These are phyloP conservation scores for Penicillium decumbens DNA, from an alignment of 2,329 filamentous ascomycete species.

Conservation along the genomic window DNA sequence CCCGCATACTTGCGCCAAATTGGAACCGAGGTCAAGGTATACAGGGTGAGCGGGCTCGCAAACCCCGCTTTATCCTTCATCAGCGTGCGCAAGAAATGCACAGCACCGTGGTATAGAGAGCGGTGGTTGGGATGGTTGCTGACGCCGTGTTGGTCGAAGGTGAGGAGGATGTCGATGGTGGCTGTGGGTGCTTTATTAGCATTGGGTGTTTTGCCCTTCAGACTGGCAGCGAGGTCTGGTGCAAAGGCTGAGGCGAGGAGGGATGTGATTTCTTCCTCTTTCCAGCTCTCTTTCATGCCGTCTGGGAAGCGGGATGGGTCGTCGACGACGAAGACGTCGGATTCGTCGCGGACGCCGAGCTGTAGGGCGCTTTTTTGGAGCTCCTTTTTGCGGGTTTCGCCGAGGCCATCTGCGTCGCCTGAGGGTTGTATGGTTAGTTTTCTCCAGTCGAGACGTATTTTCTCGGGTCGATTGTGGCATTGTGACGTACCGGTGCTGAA, in stretches of 20 bases:
- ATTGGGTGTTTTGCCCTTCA: conserved; percentile 33
- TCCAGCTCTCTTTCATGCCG: conserved; percentile 79
- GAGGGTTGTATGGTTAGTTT: conserved; percentile 4
- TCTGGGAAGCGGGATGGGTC: conserved; percentile 74
- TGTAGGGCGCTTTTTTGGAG: conserved; percentile 72
- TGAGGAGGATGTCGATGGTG: conserved; percentile 76
- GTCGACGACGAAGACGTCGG: conserved; percentile 83
- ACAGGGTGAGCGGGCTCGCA: conserved; percentile 72
- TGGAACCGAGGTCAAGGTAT: conserved; percentile 71
- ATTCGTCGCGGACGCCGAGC: conserved; percentile 67
- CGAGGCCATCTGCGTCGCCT: conserved; percentile 84
- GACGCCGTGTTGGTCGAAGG: conserved; percentile 78
- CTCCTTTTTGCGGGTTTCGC: conserved; percentile 76
- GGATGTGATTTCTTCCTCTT: conserved; percentile 62
- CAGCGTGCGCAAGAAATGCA: conserved; percentile 64
- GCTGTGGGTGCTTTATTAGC: conserved; percentile 44
- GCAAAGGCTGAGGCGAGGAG: conserved; percentile 71
- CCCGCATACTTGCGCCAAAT: conserved; percentile 75
- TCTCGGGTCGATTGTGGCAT: conserved; percentile 8
- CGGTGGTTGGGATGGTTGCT: conserved; percentile 92
- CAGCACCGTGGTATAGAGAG: conserved; percentile 77
- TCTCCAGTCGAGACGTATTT: not conserved
- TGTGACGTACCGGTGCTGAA: conserved; percentile 66
- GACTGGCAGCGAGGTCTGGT: conserved; percentile 51
- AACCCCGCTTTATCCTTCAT: conserved; percentile 60